Conservation (phyloP, 2,329 filamentous ascomycete species). For the Aureobasidium melanogenum region DNA sequence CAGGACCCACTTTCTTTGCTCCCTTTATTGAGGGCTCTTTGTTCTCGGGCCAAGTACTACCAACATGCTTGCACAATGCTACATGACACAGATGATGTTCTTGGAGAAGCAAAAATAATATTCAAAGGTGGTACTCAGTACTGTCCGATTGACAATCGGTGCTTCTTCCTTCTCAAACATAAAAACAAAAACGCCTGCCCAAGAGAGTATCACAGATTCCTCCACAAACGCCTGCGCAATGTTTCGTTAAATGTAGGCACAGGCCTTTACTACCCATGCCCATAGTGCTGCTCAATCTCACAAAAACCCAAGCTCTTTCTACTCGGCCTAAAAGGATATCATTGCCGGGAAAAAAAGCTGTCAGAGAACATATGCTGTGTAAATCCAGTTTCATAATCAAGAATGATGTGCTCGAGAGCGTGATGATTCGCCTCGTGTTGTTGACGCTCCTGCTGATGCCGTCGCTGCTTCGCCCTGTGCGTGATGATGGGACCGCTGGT, state of each 20-base stretch:
- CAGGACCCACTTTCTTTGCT: neutral
- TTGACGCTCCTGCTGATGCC: neutral
- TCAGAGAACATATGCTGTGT: slow-evolving; percentile 1
- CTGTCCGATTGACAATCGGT: neutral
- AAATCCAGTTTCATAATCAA: slow-evolving; percentile 9
- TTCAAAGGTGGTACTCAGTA: neutral
- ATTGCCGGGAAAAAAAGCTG: neutral
- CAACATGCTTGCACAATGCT: neutral
- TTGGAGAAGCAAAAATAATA: neutral
- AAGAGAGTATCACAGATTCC: neutral
- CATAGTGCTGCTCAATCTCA: neutral
- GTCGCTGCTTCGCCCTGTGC: neutral
- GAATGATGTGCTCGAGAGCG: neutral
- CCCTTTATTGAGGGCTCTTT: neutral
- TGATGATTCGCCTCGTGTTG: neutral
- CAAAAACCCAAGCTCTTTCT: neutral
- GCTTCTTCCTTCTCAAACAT: neutral
- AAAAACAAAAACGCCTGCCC: neutral
- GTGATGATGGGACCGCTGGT: slow-evolving; percentile 1
- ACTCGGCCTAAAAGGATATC: slow-evolving; percentile 7
- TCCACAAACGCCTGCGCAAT: slow-evolving; percentile 12
- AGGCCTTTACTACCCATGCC: neutral
- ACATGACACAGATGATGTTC: neutral
- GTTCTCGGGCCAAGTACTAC: neutral
- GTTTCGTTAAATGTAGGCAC: slow-evolving; percentile 9